Evolutionary conservation across 2,329 filamentous ascomycete species (phyloP).

Genomic region (Cordyceps javanica): DNA sequence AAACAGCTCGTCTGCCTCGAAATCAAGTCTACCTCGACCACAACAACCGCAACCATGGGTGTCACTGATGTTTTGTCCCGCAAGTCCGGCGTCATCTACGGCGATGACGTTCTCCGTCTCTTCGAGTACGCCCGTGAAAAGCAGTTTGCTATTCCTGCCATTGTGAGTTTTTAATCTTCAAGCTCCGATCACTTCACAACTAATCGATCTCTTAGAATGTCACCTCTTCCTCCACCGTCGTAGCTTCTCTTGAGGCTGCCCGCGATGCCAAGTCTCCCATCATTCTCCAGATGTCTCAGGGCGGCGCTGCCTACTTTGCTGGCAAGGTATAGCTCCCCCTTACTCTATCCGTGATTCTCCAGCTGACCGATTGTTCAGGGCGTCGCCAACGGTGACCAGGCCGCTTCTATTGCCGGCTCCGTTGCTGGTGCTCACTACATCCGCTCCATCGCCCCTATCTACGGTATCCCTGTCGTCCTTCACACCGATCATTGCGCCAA

Average conservation of each 20-base stretch:
- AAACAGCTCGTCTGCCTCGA: neutral
- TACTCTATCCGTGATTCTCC: neutral
- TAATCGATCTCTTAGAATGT: constrained; percentile 58
- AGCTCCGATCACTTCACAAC: constrained; percentile 7
- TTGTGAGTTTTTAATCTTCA: constrained; percentile 33
- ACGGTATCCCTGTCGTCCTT: constrained; percentile 85
- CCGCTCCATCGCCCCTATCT: constrained; percentile 76
- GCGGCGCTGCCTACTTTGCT: constrained; percentile 87
- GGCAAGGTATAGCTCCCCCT: constrained; percentile 56
- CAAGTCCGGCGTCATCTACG: constrained; percentile 49
- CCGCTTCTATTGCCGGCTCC: constrained; percentile 81
- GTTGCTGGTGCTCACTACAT: constrained; percentile 91
- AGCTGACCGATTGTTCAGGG: constrained; percentile 40
- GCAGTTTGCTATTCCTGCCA: constrained; percentile 80
- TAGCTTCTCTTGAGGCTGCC: constrained; percentile 88
- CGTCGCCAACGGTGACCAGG: constrained; percentile 73
- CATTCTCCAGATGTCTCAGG: constrained; percentile 90
- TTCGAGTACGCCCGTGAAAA: constrained; percentile 89
- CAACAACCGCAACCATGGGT: constrained; percentile 30
- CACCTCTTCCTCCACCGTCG: constrained; percentile 74
- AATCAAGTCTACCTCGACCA: constrained; percentile 13
- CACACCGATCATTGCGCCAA: constrained; percentile 99
- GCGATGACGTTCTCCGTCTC: constrained; percentile 54
- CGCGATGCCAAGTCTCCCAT: constrained; percentile 86
- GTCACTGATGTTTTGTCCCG: constrained; percentile 39